Conservation (phyloP, 2,329 filamentous ascomycete genomes). For the Cucurbitaria berberidis region DNA sequence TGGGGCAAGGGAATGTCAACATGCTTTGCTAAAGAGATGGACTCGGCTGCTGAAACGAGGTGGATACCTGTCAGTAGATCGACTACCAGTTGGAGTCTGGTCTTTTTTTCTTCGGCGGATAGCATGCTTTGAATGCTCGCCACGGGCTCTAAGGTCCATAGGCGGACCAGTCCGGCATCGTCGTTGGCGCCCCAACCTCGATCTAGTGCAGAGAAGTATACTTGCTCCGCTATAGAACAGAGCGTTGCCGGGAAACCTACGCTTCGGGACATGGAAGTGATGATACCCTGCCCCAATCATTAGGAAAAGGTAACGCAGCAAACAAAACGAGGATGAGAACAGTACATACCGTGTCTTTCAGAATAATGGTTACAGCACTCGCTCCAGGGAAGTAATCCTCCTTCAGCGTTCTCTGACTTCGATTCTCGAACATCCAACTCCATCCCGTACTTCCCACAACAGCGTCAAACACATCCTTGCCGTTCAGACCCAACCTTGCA, state of each 20-base stretch:
- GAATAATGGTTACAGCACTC: constrained; percentile 55
- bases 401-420: constrained; percentile 60
- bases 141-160: constrained; percentile 56
- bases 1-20: constrained; percentile 46
- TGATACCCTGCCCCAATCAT: constrained; percentile 59
- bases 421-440: constrained; percentile 64
- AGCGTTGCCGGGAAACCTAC: constrained; percentile 66
- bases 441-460: constrained; percentile 55
- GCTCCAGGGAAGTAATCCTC: constrained; percentile 57
- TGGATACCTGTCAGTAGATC: constrained; percentile 45
- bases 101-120: constrained; percentile 33
- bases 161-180: constrained; percentile 62
- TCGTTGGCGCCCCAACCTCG: constrained; percentile 63
- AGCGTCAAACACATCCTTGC: constrained; percentile 56
- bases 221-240: constrained; percentile 67
- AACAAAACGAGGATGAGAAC: no score
- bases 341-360: constrained; percentile 52
- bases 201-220: constrained; percentile 65
- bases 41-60: constrained; percentile 46
- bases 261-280: constrained; percentile 68
- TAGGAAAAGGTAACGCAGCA: not conserved
- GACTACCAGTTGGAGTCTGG: constrained; percentile 45
- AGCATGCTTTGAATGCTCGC: constrained; percentile 32
- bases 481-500: constrained; percentile 60
- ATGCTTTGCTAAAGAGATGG: constrained; percentile 46